These are phyloP conservation scores for Pterocarpus macrocarpus DNA, from an alignment of 306 rosid genomes.

Conservation along the genomic window DNA sequence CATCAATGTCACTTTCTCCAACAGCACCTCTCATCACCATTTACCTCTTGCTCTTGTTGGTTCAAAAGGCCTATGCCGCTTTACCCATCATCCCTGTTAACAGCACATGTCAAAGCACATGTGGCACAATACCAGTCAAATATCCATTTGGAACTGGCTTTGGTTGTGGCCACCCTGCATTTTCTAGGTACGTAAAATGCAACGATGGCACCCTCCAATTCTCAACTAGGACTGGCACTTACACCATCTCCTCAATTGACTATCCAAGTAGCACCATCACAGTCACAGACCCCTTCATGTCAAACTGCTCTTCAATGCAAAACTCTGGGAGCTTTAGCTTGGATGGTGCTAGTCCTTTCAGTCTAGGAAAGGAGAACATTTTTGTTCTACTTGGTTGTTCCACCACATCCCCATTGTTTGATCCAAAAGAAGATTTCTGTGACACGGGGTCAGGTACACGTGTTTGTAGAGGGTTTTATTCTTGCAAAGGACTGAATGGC, in stretches of 20 bases:
- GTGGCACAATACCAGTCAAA: constrained; percentile 49
- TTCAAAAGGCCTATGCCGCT: constrained; percentile 23
- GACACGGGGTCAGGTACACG: constrained; percentile 55
- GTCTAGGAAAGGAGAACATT: constrained; percentile 52
- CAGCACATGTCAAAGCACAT: constrained; percentile 45
- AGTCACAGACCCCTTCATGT: constrained; percentile 61
- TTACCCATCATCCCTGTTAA: constrained; percentile 43
- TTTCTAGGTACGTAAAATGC: constrained; percentile 58
- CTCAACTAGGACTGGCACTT: constrained; percentile 59
- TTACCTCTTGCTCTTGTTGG: constrained; percentile 39
- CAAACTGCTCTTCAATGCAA: constrained; percentile 65
- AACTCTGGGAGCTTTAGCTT: constrained; percentile 63
- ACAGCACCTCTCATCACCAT: constrained; percentile 40
- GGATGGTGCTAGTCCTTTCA: constrained; percentile 57
- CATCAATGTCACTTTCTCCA: constrained; percentile 42
- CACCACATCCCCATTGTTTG: constrained; percentile 63
- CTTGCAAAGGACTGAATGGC: constrained; percentile 58
- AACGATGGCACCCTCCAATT: constrained; percentile 51
- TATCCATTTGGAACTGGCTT: constrained; percentile 64
- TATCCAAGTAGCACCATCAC: constrained; percentile 55
- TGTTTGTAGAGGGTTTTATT: constrained; percentile 58
- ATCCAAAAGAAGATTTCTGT: constrained; percentile 54
- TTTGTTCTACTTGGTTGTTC: constrained; percentile 66
- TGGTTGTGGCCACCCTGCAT: constrained; percentile 72
- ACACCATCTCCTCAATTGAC: constrained; percentile 63